These are phyloP conservation scores for Sclerotinia minor DNA, from an alignment of 2,329 filamentous ascomycete species.

Conservation along the genomic window DNA sequence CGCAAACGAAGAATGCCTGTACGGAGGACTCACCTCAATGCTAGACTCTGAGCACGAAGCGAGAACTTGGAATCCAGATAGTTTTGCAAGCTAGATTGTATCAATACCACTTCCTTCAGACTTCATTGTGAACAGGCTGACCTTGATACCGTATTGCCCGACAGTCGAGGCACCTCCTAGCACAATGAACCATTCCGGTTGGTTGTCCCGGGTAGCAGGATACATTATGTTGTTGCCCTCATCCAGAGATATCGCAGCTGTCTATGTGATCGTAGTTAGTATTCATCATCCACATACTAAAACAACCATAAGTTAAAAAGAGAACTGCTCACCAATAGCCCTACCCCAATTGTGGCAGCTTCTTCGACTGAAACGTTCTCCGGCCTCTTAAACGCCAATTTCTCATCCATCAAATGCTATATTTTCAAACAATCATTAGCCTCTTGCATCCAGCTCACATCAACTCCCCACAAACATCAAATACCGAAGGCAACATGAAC, in stretches of 20 bases:
- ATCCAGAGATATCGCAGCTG: slow-evolving; percentile 15
- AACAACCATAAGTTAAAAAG: neutral
- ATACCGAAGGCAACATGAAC: neutral
- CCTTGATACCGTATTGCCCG: slow-evolving; percentile 43
- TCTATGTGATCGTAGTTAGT: slow-evolving; percentile 6
- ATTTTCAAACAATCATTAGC: neutral
- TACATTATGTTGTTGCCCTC: slow-evolving; percentile 11
- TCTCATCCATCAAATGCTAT: slow-evolving; percentile 44
- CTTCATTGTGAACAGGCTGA: neutral
- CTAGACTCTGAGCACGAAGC: slow-evolving; percentile 42
- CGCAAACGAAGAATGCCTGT: neutral
- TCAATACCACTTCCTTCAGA: neutral
- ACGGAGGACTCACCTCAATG: slow-evolving; percentile 3
- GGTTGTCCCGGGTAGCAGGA: slow-evolving; percentile 21
- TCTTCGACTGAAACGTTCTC: slow-evolving; percentile 39
- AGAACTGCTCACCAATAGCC: slow-evolving; percentile 38
- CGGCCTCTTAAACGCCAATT: slow-evolving; percentile 41
- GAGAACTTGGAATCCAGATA: slow-evolving; percentile 45
- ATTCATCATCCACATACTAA: neutral
- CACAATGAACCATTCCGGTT: slow-evolving; percentile 44
- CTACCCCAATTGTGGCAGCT: slow-evolving; percentile 44
- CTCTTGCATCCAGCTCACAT: neutral
- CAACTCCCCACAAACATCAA: too few species aligned
- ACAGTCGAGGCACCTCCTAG: slow-evolving; percentile 44
- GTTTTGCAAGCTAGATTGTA: slow-evolving; percentile 39